Evolutionary conservation across 805 yeast species (phyloP).

Genomic region (Ogataea trehalophila): DNA sequence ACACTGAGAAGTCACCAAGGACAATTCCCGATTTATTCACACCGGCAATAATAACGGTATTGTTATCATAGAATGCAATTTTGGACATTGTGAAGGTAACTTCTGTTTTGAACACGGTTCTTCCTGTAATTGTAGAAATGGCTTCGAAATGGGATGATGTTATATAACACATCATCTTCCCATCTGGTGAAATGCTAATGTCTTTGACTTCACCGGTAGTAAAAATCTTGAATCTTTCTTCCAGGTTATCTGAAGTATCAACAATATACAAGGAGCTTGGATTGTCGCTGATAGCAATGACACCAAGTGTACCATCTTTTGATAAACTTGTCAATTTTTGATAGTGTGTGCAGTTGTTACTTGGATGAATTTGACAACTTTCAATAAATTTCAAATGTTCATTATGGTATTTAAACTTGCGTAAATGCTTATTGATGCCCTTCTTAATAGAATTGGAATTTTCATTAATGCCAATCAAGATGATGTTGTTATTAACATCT

Average conservation of each 20-base stretch:
- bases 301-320: conserved; percentile 56
- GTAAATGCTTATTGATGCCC: conserved; percentile 64
- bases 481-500: conserved; percentile 48
- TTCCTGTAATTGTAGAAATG: conserved; percentile 45
- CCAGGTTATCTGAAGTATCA: conserved; percentile 46
- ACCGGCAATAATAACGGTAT: conserved; percentile 39
- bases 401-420: conserved; percentile 56
- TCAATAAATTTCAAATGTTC: conserved; percentile 58
- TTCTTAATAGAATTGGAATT: conserved; percentile 50
- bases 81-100: conserved; percentile 26
- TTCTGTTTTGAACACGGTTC: conserved; percentile 28
- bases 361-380: conserved; percentile 53
- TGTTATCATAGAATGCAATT: conserved; percentile 30
- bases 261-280: conserved; percentile 64
- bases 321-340: conserved; percentile 59
- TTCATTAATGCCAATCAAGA: conserved; percentile 77
- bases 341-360: conserved; percentile 49
- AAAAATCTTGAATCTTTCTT: conserved; percentile 47
- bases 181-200: conserved; percentile 62
- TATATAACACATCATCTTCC: conserved; percentile 57
- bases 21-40: conserved; percentile 39
- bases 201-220: conserved; percentile 57
- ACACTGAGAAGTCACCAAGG: conserved; percentile 40
- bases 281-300: conserved; percentile 59
- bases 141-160: conserved; percentile 52